Percentiles rank a stretch among this genome's conserved stretches.
phyloP scores from a whole-genome alignment of 1,139 yeast species.

The Protomyces inouyei region DNA sequence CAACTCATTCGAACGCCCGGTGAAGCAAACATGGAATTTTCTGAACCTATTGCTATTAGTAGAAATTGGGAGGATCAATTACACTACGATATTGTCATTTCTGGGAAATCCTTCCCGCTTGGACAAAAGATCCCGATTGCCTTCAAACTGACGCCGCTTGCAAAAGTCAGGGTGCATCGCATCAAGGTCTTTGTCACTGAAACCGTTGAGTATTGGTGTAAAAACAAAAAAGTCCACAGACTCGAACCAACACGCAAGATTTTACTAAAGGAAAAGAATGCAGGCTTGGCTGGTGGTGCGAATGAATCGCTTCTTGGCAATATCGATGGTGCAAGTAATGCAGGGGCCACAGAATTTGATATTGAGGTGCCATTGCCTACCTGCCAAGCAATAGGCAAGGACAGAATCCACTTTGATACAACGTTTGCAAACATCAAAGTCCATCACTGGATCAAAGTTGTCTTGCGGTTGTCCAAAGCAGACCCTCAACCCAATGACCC shows the following conservation, averaged over 20 bases:
- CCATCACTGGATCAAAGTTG: slow-evolving; percentile 90
- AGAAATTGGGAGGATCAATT: slow-evolving; percentile 82
- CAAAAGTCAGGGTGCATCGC: slow-evolving; percentile 80
- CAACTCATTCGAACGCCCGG: slow-evolving; percentile 69
- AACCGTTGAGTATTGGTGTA: slow-evolving; percentile 82
- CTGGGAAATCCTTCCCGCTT: slow-evolving; percentile 76
- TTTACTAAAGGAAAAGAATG: slow-evolving; percentile 63
- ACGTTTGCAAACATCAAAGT: slow-evolving; percentile 70
- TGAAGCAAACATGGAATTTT: slow-evolving; percentile 73
- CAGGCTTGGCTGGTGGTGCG: slow-evolving; percentile 29
- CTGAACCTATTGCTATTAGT: slow-evolving; percentile 86
- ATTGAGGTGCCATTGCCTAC: slow-evolving; percentile 76
- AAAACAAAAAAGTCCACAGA: slow-evolving; percentile 78
- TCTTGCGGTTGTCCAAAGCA: slow-evolving; percentile 65
- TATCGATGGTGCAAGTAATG: slow-evolving; percentile 39
- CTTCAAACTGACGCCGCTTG: slow-evolving; percentile 76
- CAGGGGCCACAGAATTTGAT: slow-evolving; percentile 56
- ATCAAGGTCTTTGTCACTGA: slow-evolving; percentile 81
- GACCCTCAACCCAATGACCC: slow-evolving; percentile 47
- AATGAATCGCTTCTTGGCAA: slow-evolving; percentile 40
- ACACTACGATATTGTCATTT: slow-evolving; percentile 82
- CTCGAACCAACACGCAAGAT: slow-evolving; percentile 83
- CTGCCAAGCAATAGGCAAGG: slow-evolving; percentile 44
- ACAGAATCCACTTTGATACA: slow-evolving; percentile 72
- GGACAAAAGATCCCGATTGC: slow-evolving; percentile 81